Percentiles rank a stretch among this genome's conserved stretches.
phyloP scores from a whole-genome alignment of 495 filamentous ascomycete genomes.

The Podospora tetraspora region DNA sequence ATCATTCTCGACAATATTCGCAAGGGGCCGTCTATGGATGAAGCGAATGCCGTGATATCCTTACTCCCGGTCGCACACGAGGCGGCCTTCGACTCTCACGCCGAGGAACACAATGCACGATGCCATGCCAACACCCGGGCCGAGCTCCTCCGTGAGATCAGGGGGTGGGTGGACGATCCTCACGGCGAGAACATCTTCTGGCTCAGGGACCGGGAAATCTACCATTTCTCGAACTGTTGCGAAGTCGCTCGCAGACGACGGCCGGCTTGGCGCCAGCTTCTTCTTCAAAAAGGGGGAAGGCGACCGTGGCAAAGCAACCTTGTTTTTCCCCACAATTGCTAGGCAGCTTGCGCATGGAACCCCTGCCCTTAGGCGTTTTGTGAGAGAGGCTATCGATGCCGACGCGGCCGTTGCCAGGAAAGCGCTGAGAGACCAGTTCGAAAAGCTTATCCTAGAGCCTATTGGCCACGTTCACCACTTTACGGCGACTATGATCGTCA shows the following conservation, averaged over 20 bases:
- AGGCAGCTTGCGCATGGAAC: slow-evolving; percentile 33
- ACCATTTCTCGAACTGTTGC: slow-evolving; percentile 42
- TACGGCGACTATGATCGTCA: slow-evolving; percentile 32
- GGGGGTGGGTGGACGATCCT: slow-evolving; percentile 13
- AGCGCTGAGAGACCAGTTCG: slow-evolving; percentile 42
- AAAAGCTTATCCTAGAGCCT: slow-evolving; percentile 44
- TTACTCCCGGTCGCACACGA: neutral
- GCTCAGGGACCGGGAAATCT: slow-evolving; percentile 44
- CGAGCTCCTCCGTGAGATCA: slow-evolving; percentile 1
- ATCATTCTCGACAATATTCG: too few relatives aligned
- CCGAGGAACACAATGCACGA: slow-evolving; percentile 1
- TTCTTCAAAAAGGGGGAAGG: slow-evolving; percentile 42
- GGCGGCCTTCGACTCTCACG: slow-evolving; percentile 2
- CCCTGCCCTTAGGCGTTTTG: slow-evolving; percentile 23
- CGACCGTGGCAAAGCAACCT: slow-evolving; percentile 36
- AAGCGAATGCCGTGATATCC: too few relatives aligned
- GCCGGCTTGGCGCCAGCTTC: slow-evolving; percentile 43
- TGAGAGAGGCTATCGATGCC: slow-evolving; percentile 36
- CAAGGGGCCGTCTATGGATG: too few relatives aligned
- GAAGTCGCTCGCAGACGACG: slow-evolving; percentile 8
- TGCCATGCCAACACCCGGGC: slow-evolving; percentile 1
- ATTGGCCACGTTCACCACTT: slow-evolving; percentile 15
- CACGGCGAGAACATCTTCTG: slow-evolving; percentile 11
- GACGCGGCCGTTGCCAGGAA: slow-evolving; percentile 37
- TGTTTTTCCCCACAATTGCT: slow-evolving; percentile 44